These are phyloP conservation scores for Trypanosoma avium DNA, from an alignment of 208 protist species.

Conservation along the genomic window DNA sequence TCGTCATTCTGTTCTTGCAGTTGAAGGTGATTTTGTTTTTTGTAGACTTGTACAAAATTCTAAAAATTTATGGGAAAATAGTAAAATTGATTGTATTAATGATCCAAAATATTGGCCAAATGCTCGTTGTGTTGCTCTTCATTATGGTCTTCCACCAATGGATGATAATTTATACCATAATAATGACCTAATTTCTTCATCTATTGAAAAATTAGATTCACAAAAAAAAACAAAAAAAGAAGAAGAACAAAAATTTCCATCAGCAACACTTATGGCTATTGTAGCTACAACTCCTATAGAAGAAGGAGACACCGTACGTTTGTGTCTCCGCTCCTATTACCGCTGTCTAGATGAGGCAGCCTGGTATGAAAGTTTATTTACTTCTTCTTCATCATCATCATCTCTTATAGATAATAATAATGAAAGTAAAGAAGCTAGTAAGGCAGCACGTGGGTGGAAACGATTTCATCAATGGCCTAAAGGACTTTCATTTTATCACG, in stretches of 20 bases:
- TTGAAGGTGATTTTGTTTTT: slow-evolving; percentile 86
- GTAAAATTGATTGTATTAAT: slow-evolving; percentile 9
- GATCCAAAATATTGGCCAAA: slow-evolving; percentile 48
- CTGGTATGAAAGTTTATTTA: slow-evolving; percentile 75
- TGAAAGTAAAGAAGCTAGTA: background rate
- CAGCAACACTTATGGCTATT: slow-evolving; percentile 67
- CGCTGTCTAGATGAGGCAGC: slow-evolving; percentile 75
- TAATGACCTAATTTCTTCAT: background rate
- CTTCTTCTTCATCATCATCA: no score
- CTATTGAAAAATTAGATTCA: no score
- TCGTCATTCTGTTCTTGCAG: slow-evolving; percentile 75
- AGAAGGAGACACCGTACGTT: slow-evolving; percentile 44
- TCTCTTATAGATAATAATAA: no score
- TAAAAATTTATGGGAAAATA: slow-evolving; percentile 15
- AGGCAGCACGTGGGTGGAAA: slow-evolving; percentile 52
- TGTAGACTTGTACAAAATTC: slow-evolving; percentile 45
- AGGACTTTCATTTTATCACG: slow-evolving; percentile 67
- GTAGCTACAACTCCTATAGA: slow-evolving; percentile 59
- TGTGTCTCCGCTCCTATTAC: slow-evolving; percentile 79
- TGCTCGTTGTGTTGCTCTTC: slow-evolving; percentile 78
- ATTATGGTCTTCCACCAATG: slow-evolving; percentile 45
- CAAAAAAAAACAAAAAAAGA: background rate
- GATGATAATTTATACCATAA: background rate
- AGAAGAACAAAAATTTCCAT: slow-evolving; percentile 26
- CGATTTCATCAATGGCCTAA: slow-evolving; percentile 55